Base-by-base conservation (phyloP, 176 grass and related monocot genomes). In the Aegilops speltoides region DNA sequence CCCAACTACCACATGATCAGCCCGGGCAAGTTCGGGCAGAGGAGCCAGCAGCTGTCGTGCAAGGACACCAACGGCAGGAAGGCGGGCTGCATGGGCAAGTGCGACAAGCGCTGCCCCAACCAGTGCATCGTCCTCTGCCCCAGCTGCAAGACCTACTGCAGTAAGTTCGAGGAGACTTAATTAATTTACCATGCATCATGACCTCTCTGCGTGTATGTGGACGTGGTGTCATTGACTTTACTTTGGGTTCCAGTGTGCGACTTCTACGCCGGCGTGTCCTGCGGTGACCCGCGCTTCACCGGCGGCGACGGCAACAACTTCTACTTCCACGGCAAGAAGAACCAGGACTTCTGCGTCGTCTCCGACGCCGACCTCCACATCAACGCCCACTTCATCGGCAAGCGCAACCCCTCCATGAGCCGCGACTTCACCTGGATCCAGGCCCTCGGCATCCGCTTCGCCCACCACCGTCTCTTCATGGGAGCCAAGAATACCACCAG, bases 61-160 rank as follows among this genome's bases (percentile, higher is more conserved):
- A 3, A 23, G 24, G 60, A 85, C 45, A 1, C 2, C 32, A 36
- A 13, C 15, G 15, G 9, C 59, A 67, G 36, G 1, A 25, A 46
- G 33, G 0, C 16, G 0, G 13, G 5, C 0, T 92, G 91, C 80
- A 36, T 46, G 12, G 63, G 60, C 45, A 72, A 83, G 57, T 91
- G 90, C 71, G 36, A 79, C 65, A 32, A 1, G 7, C 75, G 76
- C 5, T 93, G 91, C 88, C 88, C 72, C 6, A 85, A 93, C 80
- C 28, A 45, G 37, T 93, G 91, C 88, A 72, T 93, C 37, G 91
- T 88, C 70, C 64, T 84, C 57, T 93, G 91, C 68, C 68, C 84
- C 6, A 72, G 85, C 74, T 93, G 91, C 88, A 75, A 90, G 45
- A 85, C 68, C 46, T 93, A 85, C 80, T 93, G 91, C 81, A 9